Percentiles rank a stretch among this genome's conserved stretches.
These are phyloP conservation scores for Paramecium octaurelia DNA, from an alignment of 73 alveolate species.

Conservation along the genomic window DNA sequence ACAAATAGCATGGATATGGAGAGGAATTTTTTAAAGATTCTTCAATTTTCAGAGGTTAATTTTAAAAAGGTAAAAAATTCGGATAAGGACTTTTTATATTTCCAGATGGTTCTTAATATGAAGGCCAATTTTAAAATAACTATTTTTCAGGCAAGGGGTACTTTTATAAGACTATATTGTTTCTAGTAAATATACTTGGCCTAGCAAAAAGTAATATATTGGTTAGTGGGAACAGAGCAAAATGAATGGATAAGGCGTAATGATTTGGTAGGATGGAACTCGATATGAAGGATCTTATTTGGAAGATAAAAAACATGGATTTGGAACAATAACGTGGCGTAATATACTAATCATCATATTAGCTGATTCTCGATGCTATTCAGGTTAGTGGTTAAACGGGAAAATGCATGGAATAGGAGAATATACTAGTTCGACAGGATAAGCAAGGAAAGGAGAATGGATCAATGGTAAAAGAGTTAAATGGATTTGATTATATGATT, in stretches of 20 bases:
- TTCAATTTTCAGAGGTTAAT: constrained; percentile 63
- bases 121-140: neutral
- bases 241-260: constrained; percentile 69
- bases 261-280: constrained; percentile 60
- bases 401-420: constrained; percentile 53
- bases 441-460: constrained; percentile 60
- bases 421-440: constrained; percentile 30
- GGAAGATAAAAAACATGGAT: constrained; percentile 65
- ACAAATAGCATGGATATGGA: constrained; percentile 63
- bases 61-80: constrained; percentile 60
- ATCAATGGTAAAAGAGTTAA: constrained; percentile 37
- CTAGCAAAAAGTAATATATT: neutral
- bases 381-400: constrained; percentile 59
- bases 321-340: constrained; percentile 36
- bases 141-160: constrained; percentile 37
- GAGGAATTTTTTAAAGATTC: constrained; percentile 55
- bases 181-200: neutral
- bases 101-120: constrained; percentile 74
- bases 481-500: constrained; percentile 32
- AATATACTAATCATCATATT: neutral
- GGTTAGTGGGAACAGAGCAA: constrained; percentile 49
- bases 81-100: constrained; percentile 70
- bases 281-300: constrained; percentile 66
- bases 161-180: neutral
- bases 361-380: constrained; percentile 67